These are phyloP conservation scores for Protomyces pachydermus DNA, from an alignment of 1,139 yeast genomes.

Conservation along the genomic window DNA sequence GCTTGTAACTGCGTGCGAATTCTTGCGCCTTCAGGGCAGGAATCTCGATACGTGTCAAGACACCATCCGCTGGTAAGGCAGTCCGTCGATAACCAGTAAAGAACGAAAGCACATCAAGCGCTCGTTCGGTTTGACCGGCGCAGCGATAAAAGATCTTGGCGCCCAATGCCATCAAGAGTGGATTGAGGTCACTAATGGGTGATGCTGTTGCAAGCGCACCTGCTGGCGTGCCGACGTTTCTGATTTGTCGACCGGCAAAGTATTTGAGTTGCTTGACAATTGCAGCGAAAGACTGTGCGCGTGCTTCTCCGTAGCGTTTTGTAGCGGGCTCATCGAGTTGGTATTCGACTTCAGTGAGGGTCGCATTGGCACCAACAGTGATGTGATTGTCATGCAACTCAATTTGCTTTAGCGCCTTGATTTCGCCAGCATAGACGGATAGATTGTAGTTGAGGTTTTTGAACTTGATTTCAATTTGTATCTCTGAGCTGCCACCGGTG, in stretches of 20 bases:
- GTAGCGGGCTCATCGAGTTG: slow-evolving; percentile 33
- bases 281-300: slow-evolving; percentile 37
- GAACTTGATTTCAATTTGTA: slow-evolving; percentile 46
- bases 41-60: slow-evolving; percentile 42
- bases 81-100: slow-evolving; percentile 46
- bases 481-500: slow-evolving; percentile 49
- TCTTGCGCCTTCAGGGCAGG: slow-evolving; percentile 43
- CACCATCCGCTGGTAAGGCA: slow-evolving; percentile 39
- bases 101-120: slow-evolving; percentile 42
- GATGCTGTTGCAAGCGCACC: slow-evolving; percentile 49
- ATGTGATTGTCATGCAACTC: slow-evolving; percentile 32
- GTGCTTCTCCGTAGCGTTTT: slow-evolving; percentile 35
- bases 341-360: slow-evolving; percentile 43
- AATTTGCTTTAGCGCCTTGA: slow-evolving; percentile 42
- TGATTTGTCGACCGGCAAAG: slow-evolving; percentile 48
- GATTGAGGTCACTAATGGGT: slow-evolving; percentile 49
- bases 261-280: slow-evolving; percentile 45
- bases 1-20: slow-evolving; percentile 44
- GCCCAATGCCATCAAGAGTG: slow-evolving; percentile 44
- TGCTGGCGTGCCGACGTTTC: slow-evolving; percentile 49
- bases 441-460: slow-evolving; percentile 44
- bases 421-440: slow-evolving; percentile 44
- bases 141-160: slow-evolving; percentile 41
- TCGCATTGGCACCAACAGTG: slow-evolving; percentile 42
- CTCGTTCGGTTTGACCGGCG: slow-evolving; percentile 36